Evolutionary conservation across 2,329 filamentous ascomycete genomes (phyloP).

Genomic region (Fusarium armeniacum): DNA sequence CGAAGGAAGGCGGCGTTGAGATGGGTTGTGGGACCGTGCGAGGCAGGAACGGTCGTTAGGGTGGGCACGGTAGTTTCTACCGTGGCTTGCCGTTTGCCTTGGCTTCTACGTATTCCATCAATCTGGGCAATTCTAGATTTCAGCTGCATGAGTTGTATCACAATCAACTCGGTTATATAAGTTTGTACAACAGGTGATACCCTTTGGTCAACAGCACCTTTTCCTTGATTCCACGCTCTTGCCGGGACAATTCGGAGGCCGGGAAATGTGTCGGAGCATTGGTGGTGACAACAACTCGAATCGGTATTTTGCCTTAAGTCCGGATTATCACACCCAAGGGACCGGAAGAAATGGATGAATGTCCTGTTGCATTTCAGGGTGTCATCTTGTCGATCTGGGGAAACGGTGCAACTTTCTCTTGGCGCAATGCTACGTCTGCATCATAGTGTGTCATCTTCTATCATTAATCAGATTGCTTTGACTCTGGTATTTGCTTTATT

Average conservation of each 20-base stretch:
- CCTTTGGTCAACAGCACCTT: too few species aligned
- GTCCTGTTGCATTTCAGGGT: constrained; percentile 20
- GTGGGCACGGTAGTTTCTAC: constrained; percentile 37
- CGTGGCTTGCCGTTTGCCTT: constrained; percentile 30
- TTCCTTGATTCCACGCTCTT: not conserved
- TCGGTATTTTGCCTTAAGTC: constrained; percentile 35
- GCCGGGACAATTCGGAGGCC: constrained; percentile 38
- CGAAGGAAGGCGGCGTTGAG: constrained; percentile 32
- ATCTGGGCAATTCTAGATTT: constrained; percentile 4
- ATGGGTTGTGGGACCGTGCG: constrained; percentile 36
- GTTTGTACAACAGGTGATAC: not conserved
- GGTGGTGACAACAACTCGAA: constrained; percentile 17
- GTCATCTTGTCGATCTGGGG: constrained; percentile 30
- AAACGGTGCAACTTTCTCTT: constrained; percentile 19
- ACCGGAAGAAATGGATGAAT: constrained; percentile 16
- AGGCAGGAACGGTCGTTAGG: constrained; percentile 36
- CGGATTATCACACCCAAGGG: constrained; percentile 6
- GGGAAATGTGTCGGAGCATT: constrained; percentile 13
- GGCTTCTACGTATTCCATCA: not conserved
- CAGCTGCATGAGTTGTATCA: too few species aligned
- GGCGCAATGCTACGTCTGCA: constrained; percentile 25
- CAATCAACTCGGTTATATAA: not conserved
- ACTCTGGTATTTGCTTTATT: not conserved
- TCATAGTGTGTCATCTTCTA: not conserved
- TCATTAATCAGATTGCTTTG: constrained; percentile 5